These are phyloP conservation scores for Metschnikowia gelsemii DNA, from an alignment of 805 yeast genomes.

Conservation along the genomic window DNA sequence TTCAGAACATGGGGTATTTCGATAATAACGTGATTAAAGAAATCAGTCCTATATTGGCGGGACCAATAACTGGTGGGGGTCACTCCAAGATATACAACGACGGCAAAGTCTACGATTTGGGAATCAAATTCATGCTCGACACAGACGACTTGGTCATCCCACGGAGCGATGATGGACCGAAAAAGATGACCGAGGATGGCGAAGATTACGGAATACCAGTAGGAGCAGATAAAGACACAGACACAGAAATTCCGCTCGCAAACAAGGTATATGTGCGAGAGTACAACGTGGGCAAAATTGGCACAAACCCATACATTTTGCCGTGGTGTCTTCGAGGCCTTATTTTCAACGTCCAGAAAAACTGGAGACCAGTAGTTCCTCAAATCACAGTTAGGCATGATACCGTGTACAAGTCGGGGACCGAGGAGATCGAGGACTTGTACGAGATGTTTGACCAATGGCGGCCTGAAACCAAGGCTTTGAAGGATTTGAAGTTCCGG, in stretches of 20 bases:
- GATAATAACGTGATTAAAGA: slow-evolving; percentile 89
- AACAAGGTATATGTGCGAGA: slow-evolving; percentile 40
- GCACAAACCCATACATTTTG: slow-evolving; percentile 76
- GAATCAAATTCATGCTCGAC: slow-evolving; percentile 69
- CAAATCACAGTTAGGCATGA: slow-evolving; percentile 32
- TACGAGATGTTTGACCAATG: slow-evolving; percentile 75
- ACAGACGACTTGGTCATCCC: slow-evolving; percentile 59
- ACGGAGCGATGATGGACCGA: slow-evolving; percentile 13
- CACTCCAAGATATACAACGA: slow-evolving; percentile 89
- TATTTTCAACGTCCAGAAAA: slow-evolving; percentile 52
- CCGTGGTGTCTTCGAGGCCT: slow-evolving; percentile 94
- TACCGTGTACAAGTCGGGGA: slow-evolving; percentile 26
- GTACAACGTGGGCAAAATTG: slow-evolving; percentile 64
- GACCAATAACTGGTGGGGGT: slow-evolving; percentile 93
- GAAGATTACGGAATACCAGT: too few relatives aligned
- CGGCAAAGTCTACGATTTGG: slow-evolving; percentile 78
- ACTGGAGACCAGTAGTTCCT: slow-evolving; percentile 38
- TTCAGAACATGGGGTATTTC: slow-evolving; percentile 72
- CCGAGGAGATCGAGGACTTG: slow-evolving; percentile 58
- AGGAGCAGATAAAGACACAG: too few relatives aligned
- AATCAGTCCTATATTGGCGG: slow-evolving; percentile 62
- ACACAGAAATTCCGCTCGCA: slow-evolving; percentile 29
- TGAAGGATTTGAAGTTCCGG: slow-evolving; percentile 82
- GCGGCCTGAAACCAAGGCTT: slow-evolving; percentile 80
- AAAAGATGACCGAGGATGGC: not conserved